Percentiles rank a stretch among this genome's conserved stretches.
phyloP scores from a whole-genome alignment of 2,329 filamentous ascomycete genomes.

The Metarhizium robertsii region DNA sequence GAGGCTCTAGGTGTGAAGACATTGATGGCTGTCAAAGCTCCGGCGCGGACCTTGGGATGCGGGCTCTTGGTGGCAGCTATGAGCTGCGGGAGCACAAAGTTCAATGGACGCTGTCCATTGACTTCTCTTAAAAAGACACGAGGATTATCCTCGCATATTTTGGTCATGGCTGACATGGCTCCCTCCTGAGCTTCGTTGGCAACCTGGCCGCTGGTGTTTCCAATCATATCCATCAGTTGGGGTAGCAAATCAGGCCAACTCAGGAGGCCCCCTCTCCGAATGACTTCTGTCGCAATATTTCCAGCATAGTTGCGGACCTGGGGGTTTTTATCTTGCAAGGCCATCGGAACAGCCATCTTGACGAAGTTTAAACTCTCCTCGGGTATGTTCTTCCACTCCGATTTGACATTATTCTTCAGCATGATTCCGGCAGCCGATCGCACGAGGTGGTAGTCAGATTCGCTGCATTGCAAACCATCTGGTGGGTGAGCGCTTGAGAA shows the following conservation, averaged over 20 bases:
- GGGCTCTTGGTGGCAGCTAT: slow-evolving; percentile 75
- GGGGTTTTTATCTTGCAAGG: slow-evolving; percentile 69
- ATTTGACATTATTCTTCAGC: slow-evolving; percentile 86
- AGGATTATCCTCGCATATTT: slow-evolving; percentile 95
- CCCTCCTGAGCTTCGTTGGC: slow-evolving; percentile 74
- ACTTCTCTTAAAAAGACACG: slow-evolving; percentile 80
- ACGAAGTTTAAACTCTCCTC: slow-evolving; percentile 66
- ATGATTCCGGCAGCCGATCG: slow-evolving; percentile 85
- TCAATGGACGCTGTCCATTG: slow-evolving; percentile 77
- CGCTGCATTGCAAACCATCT: slow-evolving; percentile 47
- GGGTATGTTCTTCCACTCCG: slow-evolving; percentile 66
- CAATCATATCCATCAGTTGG: slow-evolving; percentile 69
- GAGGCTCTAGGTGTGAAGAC: slow-evolving; percentile 82
- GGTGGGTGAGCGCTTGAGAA: slow-evolving; percentile 64
- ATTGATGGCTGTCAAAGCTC: slow-evolving; percentile 79
- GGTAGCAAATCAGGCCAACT: slow-evolving; percentile 87
- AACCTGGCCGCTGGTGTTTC: slow-evolving; percentile 60
- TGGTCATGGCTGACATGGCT: slow-evolving; percentile 83
- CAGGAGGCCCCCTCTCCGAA: slow-evolving; percentile 74
- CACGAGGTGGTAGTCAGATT: slow-evolving; percentile 61
- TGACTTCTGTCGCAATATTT: slow-evolving; percentile 87
- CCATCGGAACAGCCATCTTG: slow-evolving; percentile 66
- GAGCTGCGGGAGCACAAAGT: slow-evolving; percentile 82
- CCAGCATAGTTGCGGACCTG: slow-evolving; percentile 86
- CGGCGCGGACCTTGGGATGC: slow-evolving; percentile 66